Base-by-base conservation (phyloP, 306 rosid genomes). In the Medicago lupulina region DNA sequence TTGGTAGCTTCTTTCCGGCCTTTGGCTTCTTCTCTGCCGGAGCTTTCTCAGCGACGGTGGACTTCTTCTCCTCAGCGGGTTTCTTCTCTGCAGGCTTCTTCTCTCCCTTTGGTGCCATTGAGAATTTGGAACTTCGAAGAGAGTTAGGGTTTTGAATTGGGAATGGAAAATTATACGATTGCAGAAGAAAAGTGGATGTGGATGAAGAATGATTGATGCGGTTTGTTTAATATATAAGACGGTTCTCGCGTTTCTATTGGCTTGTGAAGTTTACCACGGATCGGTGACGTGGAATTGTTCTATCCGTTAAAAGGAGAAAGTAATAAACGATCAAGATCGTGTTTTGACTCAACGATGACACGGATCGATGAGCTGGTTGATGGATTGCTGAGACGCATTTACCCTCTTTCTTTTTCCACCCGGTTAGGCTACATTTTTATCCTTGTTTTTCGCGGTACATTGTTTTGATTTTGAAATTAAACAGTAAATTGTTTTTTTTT, bases 1-100 rank as follows among this genome's bases (percentile, higher is more conserved):
- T 90, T 0, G 96, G 96, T 0, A 90, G 90, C 85, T 90, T 90
- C 90, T 90, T 90, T 0, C 96, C 96, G 3, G 93, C 92, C 87
- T 88, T 90, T 0, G 89, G 96, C 73, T 88, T 90, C 87, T 90
- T 90, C 86, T 90, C 93, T 0, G 89, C 96, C 6, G 93, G 96
- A 0, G 87, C 90, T 46, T 88, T 90, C 83, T 90, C 93, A 0
- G 88, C 96, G 3, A 79, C 88, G 0, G 90, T 72, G 0, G 90
- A 53, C 9, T 90, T 90, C 82, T 86, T 89, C 85, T 87, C 91
- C 71, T 90, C 96, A 0, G 86, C 89, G 0, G 96, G 96, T 11
- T 87, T 87, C 84, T 87, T 85, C 84, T 85, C 88, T 0, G 88
- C 90, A 0, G 86, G 88, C 86, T 90, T 86, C 80, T 90, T 90